A percentile compares a stretch with the other conserved stretches of the same genome.
Conservation (phyloP, 768 basidiomycete species). For the Rhizopogon vinicolor region DNA sequence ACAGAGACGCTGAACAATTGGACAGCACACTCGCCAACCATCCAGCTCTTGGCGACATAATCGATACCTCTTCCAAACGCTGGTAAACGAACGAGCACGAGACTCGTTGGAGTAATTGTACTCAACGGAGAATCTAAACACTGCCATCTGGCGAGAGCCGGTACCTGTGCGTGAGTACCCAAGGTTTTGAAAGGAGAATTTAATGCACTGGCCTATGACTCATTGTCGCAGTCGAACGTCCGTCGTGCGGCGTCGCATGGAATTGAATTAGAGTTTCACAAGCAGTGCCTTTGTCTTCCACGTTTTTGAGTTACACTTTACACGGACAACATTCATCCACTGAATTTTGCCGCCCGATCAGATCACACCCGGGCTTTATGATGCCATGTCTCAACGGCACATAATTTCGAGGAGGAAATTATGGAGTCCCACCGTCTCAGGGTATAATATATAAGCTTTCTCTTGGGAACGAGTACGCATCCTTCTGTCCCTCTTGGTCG, state of each 20-base stretch:
- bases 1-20: background rate
- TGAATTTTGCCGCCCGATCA: background rate
- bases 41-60: background rate
- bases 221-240: background rate
- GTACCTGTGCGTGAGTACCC: background rate
- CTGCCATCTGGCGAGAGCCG: background rate
- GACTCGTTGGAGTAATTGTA: background rate
- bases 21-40: background rate
- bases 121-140: background rate
- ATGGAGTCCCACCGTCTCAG: conserved; percentile 12
- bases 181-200: background rate
- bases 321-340: background rate
- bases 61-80: too few relatives aligned
- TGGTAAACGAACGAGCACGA: too few relatives aligned
- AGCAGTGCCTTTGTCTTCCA: conserved; percentile 1
- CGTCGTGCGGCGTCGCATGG: background rate
- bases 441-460: conserved; percentile 23
- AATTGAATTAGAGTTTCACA: background rate
- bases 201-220: background rate
- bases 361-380: background rate
- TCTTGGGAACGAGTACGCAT: conserved; percentile 8
- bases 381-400: background rate
- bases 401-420: background rate
- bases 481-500: conserved; percentile 2
- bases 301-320: background rate